Base-by-base conservation (phyloP, 345 rosid genomes). In the Raphanus sativus region DNA sequence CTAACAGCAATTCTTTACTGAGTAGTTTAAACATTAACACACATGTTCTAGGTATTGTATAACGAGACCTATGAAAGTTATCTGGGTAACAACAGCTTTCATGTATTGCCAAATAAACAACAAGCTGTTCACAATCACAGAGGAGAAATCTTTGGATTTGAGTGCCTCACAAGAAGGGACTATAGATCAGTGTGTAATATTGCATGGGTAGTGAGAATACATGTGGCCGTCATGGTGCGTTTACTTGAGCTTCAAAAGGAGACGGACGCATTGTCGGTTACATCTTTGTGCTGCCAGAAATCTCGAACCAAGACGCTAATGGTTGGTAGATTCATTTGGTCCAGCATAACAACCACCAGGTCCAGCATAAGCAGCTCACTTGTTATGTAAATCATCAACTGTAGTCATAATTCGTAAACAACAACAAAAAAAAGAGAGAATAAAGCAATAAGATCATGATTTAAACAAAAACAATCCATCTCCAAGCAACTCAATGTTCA, bases 301-400 rank as follows among this genome's bases (percentile, higher is more conserved):
- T 95, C 96, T 82, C 98, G 83, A 28, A 95, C 85, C 4, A 85
- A 85, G 74, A 91, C 96, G 29, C 72, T 75, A 25, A 92, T 83
- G 73, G 81, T 78, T 82, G 73, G 81, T 78, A 62, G 96, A 83
- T 83, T 91, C 87, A 13, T 21, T 21, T 21, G 21, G 21, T 21
- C 21, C 21, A 21, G 97, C 98, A 84, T 92, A 92, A 98, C 98
- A 94, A 85, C 98, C 98, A 71, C 96, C 96, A 61, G 99, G 98
- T 79, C 98, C 99, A 0, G 98, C 99, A 84, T 89, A 89, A 16
- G 96, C 75, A 16, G 98, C 98, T 98, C 98, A 92, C 78, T 90
- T 90, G 80, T 94, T 84, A 80, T 94, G 92, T 77, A 89, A 75
- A 85, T 92, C 98, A 40, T 98, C 98, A 73, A 89, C 87, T 7